phyloP scores from a whole-genome alignment of 2,329 filamentous ascomycete species.

The Emydomyces testavorans region DNA sequence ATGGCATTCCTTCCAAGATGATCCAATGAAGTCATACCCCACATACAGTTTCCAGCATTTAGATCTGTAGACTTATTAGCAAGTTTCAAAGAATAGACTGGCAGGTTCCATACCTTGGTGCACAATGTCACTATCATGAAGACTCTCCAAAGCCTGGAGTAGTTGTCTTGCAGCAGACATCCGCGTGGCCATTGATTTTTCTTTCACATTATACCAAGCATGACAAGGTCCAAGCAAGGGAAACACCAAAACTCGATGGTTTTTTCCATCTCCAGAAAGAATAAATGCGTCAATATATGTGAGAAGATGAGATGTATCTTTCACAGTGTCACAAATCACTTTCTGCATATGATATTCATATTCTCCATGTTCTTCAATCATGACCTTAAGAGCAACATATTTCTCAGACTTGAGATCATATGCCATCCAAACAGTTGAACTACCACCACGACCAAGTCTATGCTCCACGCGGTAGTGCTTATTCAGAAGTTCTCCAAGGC shows the following conservation, averaged over 20 bases:
- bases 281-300: conserved; percentile 11
- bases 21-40: conserved; percentile 20
- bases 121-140: conserved; percentile 23
- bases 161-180: conserved; percentile 24
- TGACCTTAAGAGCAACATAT: conserved; percentile 14
- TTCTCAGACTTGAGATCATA: conserved; percentile 11
- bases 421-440: conserved; percentile 13
- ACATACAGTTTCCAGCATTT: conserved; percentile 24
- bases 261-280: conserved; percentile 5
- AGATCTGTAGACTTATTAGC: conserved; percentile 18
- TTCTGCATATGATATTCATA: conserved; percentile 10
- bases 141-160: conserved; percentile 18
- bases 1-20: conserved; percentile 20
- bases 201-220: conserved; percentile 9
- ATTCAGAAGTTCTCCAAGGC: conserved; percentile 8
- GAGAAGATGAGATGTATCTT: conserved; percentile 13
- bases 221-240: conserved; percentile 18
- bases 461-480: conserved; percentile 12
- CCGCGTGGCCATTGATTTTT: conserved; percentile 18
- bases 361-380: conserved; percentile 7
- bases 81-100: no score
- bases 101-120: conserved; percentile 19
- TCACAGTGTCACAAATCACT: conserved; percentile 9
- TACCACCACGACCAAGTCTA: conserved; percentile 9
- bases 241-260: conserved; percentile 18